A percentile compares a stretch with the other conserved stretches of the same genome.
Evolutionary conservation across 805 yeast species (phyloP).

Genomic region (Metschnikowia rubicola): DNA sequence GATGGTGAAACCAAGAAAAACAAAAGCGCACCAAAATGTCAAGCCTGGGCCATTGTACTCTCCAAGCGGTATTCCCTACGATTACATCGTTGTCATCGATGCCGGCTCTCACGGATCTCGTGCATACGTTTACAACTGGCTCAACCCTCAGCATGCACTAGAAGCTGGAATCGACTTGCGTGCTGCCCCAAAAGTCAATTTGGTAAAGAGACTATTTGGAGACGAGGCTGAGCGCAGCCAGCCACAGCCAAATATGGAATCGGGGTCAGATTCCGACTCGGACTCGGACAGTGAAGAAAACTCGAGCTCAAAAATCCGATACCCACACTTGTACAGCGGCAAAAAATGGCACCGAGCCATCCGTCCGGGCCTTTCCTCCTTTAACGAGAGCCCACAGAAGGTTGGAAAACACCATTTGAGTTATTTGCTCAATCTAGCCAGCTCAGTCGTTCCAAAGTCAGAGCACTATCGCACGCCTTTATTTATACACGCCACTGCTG

Average conservation of each 20-base stretch:
- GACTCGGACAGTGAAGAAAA: slow-evolving; percentile 9
- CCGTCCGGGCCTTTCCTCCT: slow-evolving; percentile 53
- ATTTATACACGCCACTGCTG: slow-evolving; percentile 68
- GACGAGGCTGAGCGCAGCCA: background rate
- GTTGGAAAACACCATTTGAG: slow-evolving; percentile 52
- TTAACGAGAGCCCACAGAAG: slow-evolving; percentile 44
- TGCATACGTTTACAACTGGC: slow-evolving; percentile 58
- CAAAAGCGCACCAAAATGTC: background rate
- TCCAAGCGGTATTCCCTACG: slow-evolving; percentile 47
- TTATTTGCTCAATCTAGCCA: slow-evolving; percentile 45
- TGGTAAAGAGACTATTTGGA: slow-evolving; percentile 6
- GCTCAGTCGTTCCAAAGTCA: slow-evolving; percentile 52
- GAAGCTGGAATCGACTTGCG: slow-evolving; percentile 18
- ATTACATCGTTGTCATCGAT: slow-evolving; percentile 59
- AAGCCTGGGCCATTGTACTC: slow-evolving; percentile 19
- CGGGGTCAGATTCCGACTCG: slow-evolving; percentile 13
- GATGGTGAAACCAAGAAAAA: background rate
- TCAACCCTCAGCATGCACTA: slow-evolving; percentile 35
- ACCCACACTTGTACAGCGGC: slow-evolving; percentile 32
- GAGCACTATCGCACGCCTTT: slow-evolving; percentile 64
- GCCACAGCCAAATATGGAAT: background rate
- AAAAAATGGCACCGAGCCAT: slow-evolving; percentile 50
- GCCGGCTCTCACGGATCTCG: slow-evolving; percentile 67
- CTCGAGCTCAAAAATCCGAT: background rate
- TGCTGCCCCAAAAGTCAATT: slow-evolving; percentile 1